These are phyloP conservation scores for Diutina mesorugosa DNA, from an alignment of 1,139 yeast species.

Conservation along the genomic window DNA sequence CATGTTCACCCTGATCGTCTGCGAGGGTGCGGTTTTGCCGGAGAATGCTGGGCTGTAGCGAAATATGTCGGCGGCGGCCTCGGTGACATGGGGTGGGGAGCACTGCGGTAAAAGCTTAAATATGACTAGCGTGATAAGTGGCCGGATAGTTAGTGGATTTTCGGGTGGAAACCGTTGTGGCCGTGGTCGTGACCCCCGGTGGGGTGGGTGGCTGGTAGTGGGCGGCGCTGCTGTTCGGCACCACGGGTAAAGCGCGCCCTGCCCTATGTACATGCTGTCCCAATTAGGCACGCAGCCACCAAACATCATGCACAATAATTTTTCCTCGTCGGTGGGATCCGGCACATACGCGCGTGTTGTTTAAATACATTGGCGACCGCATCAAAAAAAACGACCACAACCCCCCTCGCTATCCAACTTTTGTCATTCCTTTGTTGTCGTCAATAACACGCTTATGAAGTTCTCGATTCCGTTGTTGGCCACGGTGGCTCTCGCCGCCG, in stretches of 20 bases:
- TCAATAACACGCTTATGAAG: neutral
- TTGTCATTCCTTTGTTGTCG: neutral
- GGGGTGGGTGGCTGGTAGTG: neutral
- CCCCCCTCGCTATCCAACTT: neutral
- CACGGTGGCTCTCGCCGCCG: conserved; percentile 11
- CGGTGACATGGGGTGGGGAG: neutral
- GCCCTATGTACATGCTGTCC: neutral
- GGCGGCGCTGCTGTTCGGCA: neutral
- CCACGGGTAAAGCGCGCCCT: neutral
- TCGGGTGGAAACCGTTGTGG: too few species aligned
- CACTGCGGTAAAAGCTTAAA: neutral
- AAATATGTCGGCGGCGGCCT: neutral
- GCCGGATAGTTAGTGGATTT: too few species aligned
- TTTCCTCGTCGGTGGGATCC: neutral
- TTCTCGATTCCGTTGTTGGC: conserved; percentile 1
- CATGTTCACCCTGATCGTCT: neutral
- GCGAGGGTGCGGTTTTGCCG: neutral
- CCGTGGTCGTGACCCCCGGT: neutral
- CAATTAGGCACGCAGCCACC: neutral
- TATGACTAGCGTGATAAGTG: too few species aligned
- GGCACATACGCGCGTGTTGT: neutral
- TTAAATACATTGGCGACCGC: neutral
- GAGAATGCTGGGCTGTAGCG: neutral
- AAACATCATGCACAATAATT: neutral
- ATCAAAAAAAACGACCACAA: neutral